Evolutionary conservation across 495 filamentous ascomycete genomes (phyloP), one percentile per base, ranked within the genome.

Genomic region (Cairneyella variabilis): DNA sequence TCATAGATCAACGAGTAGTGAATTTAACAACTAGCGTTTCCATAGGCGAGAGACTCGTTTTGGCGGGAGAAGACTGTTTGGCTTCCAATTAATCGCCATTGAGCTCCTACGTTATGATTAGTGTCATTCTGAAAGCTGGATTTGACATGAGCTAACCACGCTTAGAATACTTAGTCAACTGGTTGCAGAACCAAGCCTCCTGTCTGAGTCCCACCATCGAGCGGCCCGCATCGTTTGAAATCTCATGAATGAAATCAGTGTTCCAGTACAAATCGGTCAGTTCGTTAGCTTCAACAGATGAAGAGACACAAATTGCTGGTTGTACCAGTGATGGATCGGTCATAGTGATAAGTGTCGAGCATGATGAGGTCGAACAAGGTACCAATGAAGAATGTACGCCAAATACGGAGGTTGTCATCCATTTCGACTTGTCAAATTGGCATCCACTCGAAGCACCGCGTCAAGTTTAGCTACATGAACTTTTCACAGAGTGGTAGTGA

Each of bases 381-480:
- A 30, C 84, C 84, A 58, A 88, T 75, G 42, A 77, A 69, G 67
- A 88, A 87, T 34, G 63, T 67, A 16, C 84, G 75, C 84, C 84
- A 88, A 62, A 88, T 79, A 37, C 84, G 78, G 18, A 87, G 69
- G 53, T 81, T 83, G 66, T 87, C 83, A 61, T 87, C 83, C 73
- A 87, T 83, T 34, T 84, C 81, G 26, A 83, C 76, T 63, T 83
- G 82, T 20, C 81, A 70, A 51, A 76, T 71, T 7, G 74, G 74
- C 74, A 77, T 66, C 83, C 84, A 88, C 60, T 88, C 84, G 48
- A 87, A 88, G 61, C 87, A 87, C 0, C n/a, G n/a, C n/a, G n/a
- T n/a, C n/a, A n/a, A n/a, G n/a, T n/a, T n/a, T n/a, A n/a, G n/a
- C n/a, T n/a, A n/a, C n/a, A n/a, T n/a, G n/a, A n/a, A n/a, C n/a